These are phyloP conservation scores for Mycena latifolia DNA, from an alignment of 768 basidiomycete species.

Conservation along the genomic window DNA sequence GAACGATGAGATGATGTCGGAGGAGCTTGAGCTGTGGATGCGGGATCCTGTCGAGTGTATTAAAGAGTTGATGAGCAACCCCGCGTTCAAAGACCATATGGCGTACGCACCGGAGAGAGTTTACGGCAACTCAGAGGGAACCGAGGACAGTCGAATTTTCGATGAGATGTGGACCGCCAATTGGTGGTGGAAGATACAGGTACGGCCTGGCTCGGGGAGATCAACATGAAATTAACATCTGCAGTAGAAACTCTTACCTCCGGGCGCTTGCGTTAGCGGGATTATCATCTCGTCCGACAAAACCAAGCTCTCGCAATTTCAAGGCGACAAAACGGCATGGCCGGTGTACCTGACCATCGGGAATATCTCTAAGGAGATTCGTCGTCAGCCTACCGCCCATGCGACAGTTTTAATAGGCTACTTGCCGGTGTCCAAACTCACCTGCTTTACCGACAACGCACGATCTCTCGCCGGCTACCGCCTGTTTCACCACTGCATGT, in stretches of 20 bases:
- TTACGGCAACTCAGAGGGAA: slow-evolving; percentile 15
- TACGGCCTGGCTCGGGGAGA: slow-evolving; percentile 13
- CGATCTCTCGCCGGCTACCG: background rate
- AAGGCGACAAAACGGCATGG: background rate
- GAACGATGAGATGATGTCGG: background rate
- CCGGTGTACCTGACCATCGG: background rate
- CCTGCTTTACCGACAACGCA: background rate
- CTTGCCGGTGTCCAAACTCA: background rate
- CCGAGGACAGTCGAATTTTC: slow-evolving; percentile 6
- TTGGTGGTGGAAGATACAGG: slow-evolving; percentile 36
- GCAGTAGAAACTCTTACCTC: background rate
- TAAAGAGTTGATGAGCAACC: slow-evolving; percentile 33
- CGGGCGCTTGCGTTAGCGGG: background rate
- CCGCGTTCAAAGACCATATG: slow-evolving; percentile 37
- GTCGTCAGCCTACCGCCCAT: background rate
- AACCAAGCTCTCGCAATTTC: background rate
- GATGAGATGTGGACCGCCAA: slow-evolving; percentile 41
- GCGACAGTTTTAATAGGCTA: background rate
- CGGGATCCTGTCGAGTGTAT: slow-evolving; percentile 37
- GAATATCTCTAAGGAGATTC: background rate
- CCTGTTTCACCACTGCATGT: background rate
- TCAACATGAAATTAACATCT: background rate
- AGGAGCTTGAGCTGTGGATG: slow-evolving; percentile 19
- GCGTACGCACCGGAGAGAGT: slow-evolving; percentile 40
- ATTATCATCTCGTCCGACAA: background rate